phyloP scores from a whole-genome alignment of 2,329 filamentous ascomycete species.

The Xylariales sp. region DNA sequence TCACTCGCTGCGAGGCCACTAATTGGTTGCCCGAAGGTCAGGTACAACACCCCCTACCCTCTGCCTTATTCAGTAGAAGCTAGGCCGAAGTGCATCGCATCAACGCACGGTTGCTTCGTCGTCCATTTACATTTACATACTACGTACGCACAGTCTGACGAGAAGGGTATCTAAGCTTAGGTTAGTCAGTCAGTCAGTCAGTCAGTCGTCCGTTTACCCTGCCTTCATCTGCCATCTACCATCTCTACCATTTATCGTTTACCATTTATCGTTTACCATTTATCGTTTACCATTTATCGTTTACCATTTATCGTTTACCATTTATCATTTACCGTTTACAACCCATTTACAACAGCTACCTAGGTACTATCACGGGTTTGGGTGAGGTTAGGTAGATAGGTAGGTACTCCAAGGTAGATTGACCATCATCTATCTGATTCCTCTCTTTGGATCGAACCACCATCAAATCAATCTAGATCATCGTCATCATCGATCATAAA shows the following conservation, averaged over 20 bases:
- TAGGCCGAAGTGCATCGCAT: conserved; percentile 23
- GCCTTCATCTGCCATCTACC: too few species aligned
- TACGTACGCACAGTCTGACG: too few species aligned
- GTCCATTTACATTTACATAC: not conserved
- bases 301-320: too few species aligned
- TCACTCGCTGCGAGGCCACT: conserved; percentile 27
- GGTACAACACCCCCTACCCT: not conserved
- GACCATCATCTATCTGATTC: too few species aligned
- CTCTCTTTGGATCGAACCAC: not conserved
- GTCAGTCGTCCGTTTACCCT: too few species aligned
- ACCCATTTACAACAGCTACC: not conserved
- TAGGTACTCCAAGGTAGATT: not conserved
- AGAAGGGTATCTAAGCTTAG: too few species aligned
- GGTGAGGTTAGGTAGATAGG: not conserved
- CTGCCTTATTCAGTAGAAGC: not conserved
- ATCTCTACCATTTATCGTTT: too few species aligned
- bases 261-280: too few species aligned
- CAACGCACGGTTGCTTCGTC: conserved; percentile 23
- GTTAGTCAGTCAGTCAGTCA: too few species aligned
- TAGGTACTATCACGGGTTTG: not conserved
- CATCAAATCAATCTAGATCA: not conserved
- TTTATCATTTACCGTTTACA: not conserved
- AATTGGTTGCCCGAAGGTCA: conserved; percentile 24
- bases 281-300: too few species aligned
- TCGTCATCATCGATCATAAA: not conserved